Base-by-base conservation (phyloP, 164 flowering plant genomes). In the Saururus chinensis region DNA sequence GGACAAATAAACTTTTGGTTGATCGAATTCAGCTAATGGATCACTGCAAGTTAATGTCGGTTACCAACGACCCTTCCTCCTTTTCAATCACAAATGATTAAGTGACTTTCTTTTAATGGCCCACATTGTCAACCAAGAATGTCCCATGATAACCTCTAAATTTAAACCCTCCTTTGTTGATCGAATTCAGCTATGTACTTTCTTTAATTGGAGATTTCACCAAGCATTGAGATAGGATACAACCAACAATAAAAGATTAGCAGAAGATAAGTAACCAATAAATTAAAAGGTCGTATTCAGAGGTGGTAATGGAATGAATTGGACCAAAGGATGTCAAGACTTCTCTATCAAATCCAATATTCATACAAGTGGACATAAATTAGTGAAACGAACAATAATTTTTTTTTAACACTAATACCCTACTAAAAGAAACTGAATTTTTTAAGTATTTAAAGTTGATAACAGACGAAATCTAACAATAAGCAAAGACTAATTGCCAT, bases 101-200 rank as follows among this genome's bases (percentile, higher is more conserved):
- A 9, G 68, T 20, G 55, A 76, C 60, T 65, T 73, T 82, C 77
- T 73, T 76, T 5, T 66, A 51, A 37, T 13, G 48, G 1, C 68
- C 65, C 13, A 56, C 14, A 60, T 88, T 60, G 48, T 84, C 81
- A 21, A 90, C 64, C 19, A 21, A 66, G 60, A 90, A 93, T 1
- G 82, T 60, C 26, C 97, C 96, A 52, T 82, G 86, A 58, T 81
- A 93, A 24, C 99, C 99, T 74, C 95, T 80, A 56, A 93, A 93
- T 40, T 49, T 53, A 70, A 86, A 88, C 62, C 78, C 72, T 22
- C 87, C 79, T 60, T 81, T 74, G 41, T 75, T n/a, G n/a, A n/a
- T n/a, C n/a, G n/a, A n/a, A n/a, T n/a, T n/a, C n/a, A n/a, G n/a
- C n/a, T n/a, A n/a, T n/a, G n/a, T n/a, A n/a, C n/a, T n/a, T n/a